Percentiles rank a stretch among this genome's conserved stretches.
These are phyloP conservation scores for Fusarium verticillioides DNA, from an alignment of 2,329 filamentous ascomycete species.

Conservation along the genomic window DNA sequence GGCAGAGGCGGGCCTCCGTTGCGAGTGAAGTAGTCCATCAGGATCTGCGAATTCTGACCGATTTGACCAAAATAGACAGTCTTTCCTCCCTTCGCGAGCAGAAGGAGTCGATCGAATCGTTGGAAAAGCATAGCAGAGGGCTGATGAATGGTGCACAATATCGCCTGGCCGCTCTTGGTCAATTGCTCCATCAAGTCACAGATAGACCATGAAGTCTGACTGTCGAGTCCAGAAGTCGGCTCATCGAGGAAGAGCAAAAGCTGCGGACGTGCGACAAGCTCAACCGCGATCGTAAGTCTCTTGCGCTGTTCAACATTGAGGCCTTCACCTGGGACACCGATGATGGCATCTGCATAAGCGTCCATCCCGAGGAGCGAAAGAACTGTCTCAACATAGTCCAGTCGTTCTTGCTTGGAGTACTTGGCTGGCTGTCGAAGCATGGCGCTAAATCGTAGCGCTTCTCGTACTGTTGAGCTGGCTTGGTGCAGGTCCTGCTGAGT, in stretches of 20 bases:
- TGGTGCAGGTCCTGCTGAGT: slow-evolving; percentile 90
- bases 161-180: slow-evolving; percentile 59
- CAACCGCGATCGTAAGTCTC: slow-evolving; percentile 66
- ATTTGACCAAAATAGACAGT: slow-evolving; percentile 77
- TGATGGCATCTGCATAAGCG: slow-evolving; percentile 70
- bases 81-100: slow-evolving; percentile 35
- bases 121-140: slow-evolving; percentile 57
- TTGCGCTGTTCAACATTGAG: slow-evolving; percentile 70
- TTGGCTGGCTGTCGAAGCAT: slow-evolving; percentile 80
- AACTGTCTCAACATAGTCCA: slow-evolving; percentile 83
- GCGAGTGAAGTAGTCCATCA: slow-evolving; percentile 69
- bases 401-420: slow-evolving; percentile 74
- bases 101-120: slow-evolving; percentile 35
- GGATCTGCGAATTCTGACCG: slow-evolving; percentile 62
- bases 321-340: slow-evolving; percentile 67
- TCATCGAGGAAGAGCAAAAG: slow-evolving; percentile 70
- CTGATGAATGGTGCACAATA: slow-evolving; percentile 47
- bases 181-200: slow-evolving; percentile 68
- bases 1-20: slow-evolving; percentile 67
- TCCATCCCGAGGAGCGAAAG: slow-evolving; percentile 70
- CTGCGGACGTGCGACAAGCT: slow-evolving; percentile 63
- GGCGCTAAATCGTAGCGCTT: slow-evolving; percentile 84
- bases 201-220: slow-evolving; percentile 69
- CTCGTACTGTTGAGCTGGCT: slow-evolving; percentile 81
- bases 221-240: slow-evolving; percentile 68